Base-by-base conservation (phyloP, 1,284 basidiomycete species). In the Pseudozyma sp. region DNA sequence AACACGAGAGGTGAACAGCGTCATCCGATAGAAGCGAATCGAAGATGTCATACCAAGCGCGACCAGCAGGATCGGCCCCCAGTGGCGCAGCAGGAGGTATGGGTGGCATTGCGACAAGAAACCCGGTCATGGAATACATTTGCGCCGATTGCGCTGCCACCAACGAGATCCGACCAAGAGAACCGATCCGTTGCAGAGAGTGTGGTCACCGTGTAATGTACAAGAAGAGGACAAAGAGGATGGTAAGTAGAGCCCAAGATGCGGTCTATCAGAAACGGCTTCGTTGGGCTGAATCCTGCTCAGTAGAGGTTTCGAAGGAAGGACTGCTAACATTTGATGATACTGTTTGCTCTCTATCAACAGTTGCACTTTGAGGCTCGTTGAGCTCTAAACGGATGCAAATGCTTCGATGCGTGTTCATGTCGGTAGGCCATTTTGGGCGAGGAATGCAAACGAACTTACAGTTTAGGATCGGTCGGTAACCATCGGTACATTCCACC, bases 201-300 rank as follows among this genome's bases (percentile, higher is more conserved):
- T 99, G 96, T 83, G 96, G 96, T 2, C 96, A 97, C 86, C 91
- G 96, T 73, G 95, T 99, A 85, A 97, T 99, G 94, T 98, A 97
- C 88, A 99, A 99, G 88, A 97, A 97, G 86, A 88, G 96, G 80
- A 97, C 95, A 19, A 93, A 91, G 85, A 89, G 94, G 88, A 97
- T 85, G 83, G 96, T 98, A 85, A 85, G 93, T 90, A 16, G 21
- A 31, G 11, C 39, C 11, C 25, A 31, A 31, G 6, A 3, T 31
- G 6, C 25, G 25, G 25, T 31, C 25, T 6, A 31, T 6, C 25
- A 10, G 49, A 19, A 8, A 35, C 44, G n/a, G 36, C 44, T 40
- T 39, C 31, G 25, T 31, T 31, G 3, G 6, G 25, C 25, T 31
- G 25, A 31, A 3, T 3, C 6, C 6, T 31, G 25, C 25, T 6